Evolutionary conservation across 169 alveolate species (phyloP), one percentile per base, ranked within the genome.

Genomic region (Perkinsus marinus): DNA sequence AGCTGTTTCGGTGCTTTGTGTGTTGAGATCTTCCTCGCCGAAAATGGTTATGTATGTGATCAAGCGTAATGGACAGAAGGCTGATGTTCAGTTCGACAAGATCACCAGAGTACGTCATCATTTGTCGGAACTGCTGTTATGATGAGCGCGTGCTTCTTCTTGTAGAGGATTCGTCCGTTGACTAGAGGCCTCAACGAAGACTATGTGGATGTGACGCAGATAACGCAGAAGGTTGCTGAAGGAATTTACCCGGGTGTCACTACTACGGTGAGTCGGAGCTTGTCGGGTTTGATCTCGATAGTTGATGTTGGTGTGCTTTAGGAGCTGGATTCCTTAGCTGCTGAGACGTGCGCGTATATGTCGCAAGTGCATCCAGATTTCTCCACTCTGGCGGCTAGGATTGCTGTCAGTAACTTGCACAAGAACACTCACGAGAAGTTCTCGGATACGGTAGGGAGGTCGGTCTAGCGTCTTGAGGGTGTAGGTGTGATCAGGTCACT

Each of bases 281-380:
- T 13, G 5, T 57, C 34, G 79, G 22, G 34, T 57, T 7, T 13
- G 30, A 30, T 2, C 79, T 13, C n/a, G 34, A 16, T 57, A 6
- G 79, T 41, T 10, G 10, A 41, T 6, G 19, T 41, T 10, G 79
- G 22, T 57, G 79, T 57, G 46, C 34, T 57, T 36, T 91, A 90
- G 39, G 93, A 97, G 94, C 93, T 98, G 43, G 99, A 98, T 92
- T 98, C 97, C 57, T 96, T 98, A 39, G 99, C 99, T 36, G 99
- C 99, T 16, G 99, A 98, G 93, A 98, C 99, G 46, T 97, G 99
- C 93, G 99, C 99, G 39, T 99, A 99, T 96, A 98, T 98, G 99
- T 98, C 98, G 38, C 98, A 98, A 39, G 97, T 97, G 39, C 99
- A 99, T 93, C 99, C 99, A 13, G 99, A 98, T 94, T 99, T 97